Evolutionary conservation across 176 grass and related monocot genomes (phyloP).

Genomic region (Coix lacrymajobi): DNA sequence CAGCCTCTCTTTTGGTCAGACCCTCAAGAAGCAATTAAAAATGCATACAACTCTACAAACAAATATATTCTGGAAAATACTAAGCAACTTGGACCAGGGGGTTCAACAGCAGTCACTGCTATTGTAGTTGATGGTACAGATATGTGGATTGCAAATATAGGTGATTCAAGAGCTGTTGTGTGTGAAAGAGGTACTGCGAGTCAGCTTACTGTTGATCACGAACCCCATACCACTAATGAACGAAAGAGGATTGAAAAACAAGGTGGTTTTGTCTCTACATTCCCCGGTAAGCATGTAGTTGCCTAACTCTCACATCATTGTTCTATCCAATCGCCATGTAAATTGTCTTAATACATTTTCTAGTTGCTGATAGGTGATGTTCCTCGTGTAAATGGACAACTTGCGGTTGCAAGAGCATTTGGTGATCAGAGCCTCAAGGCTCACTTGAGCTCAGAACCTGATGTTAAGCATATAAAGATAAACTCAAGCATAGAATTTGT

Average conservation of each 20-base stretch:
- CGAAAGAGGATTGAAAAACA: constrained; percentile 76
- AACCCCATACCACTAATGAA: constrained; percentile 54
- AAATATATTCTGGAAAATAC: constrained; percentile 79
- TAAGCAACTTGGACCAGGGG: constrained; percentile 59
- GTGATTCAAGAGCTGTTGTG: constrained; percentile 79
- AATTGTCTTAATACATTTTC: constrained; percentile 5
- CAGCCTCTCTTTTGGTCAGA: constrained; percentile 68
- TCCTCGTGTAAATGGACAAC: constrained; percentile 87
- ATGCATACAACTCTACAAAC: constrained; percentile 72
- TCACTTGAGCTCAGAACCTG: constrained; percentile 86
- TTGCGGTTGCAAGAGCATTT: constrained; percentile 90
- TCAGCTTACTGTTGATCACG: constrained; percentile 81
- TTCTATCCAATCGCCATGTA: background rate
- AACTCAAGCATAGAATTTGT: constrained; percentile 60
- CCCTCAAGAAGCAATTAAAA: constrained; percentile 60
- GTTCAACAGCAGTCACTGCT: constrained; percentile 87
- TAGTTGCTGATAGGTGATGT: constrained; percentile 63
- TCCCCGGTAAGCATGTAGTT: constrained; percentile 57
- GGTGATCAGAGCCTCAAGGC: constrained; percentile 82
- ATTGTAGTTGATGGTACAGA: constrained; percentile 84
- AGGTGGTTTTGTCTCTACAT: constrained; percentile 80
- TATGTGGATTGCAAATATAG: constrained; percentile 88
- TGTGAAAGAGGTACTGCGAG: constrained; percentile 68
- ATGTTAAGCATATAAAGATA: constrained; percentile 63
- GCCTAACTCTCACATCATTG: background rate